phyloP scores from a whole-genome alignment of 2,329 filamentous ascomycete species.

The Magnaporthiopsis incrustans region DNA sequence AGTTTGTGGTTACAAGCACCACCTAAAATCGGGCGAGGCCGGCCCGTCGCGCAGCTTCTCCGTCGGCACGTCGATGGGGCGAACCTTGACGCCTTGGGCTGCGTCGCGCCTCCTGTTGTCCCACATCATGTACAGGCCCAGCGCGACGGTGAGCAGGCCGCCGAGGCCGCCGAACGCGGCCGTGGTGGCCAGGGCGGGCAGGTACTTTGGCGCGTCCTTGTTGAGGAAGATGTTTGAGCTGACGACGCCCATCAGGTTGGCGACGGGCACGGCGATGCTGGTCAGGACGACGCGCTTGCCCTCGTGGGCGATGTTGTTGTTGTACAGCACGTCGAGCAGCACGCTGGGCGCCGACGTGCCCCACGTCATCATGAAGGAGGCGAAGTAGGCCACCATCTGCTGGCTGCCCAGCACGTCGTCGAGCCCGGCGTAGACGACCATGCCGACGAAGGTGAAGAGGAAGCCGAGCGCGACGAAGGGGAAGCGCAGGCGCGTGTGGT shows the following conservation, averaged over 20 bases:
- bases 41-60: conserved; percentile 47
- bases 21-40: conserved; percentile 44
- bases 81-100: conserved; percentile 44
- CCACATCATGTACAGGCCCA: conserved; percentile 56
- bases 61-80: conserved; percentile 49
- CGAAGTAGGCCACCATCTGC: conserved; percentile 63
- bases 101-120: conserved; percentile 56
- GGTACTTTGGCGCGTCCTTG: conserved; percentile 57
- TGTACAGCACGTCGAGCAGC: conserved; percentile 57
- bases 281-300: conserved; percentile 63
- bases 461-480: conserved; percentile 71
- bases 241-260: conserved; percentile 70
- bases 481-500: conserved; percentile 57
- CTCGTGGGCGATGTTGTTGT: conserved; percentile 76
- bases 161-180: conserved; percentile 56
- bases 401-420: conserved; percentile 54
- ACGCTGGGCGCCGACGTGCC: conserved; percentile 69
- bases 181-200: conserved; percentile 57
- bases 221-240: conserved; percentile 59
- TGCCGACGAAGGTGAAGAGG: conserved; percentile 65
- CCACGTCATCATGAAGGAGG: conserved; percentile 77
- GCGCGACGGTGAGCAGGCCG: conserved; percentile 40
- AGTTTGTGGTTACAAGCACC: conserved; percentile 29
- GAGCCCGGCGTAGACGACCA: conserved; percentile 65
- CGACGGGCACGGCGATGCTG: conserved; percentile 63